phyloP scores from a whole-genome alignment of 768 basidiomycete genomes.

The Russula sp. region DNA sequence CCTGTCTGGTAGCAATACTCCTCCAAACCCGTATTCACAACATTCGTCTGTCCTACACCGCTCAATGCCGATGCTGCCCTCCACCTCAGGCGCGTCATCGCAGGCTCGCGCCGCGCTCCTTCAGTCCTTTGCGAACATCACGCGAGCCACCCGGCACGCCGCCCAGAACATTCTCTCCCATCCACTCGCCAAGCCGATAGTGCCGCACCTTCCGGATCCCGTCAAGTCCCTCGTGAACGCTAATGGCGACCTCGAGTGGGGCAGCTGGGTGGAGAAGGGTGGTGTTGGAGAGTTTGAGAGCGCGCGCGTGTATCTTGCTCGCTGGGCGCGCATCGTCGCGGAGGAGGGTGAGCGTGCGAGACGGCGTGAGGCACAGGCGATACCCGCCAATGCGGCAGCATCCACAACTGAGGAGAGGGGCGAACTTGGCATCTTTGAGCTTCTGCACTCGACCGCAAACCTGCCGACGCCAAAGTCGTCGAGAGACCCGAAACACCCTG shows the following conservation, averaged over 20 bases:
- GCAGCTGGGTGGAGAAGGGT: conserved; percentile 88
- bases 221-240: conserved; percentile 86
- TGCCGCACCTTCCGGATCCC: conserved; percentile 93
- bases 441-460: conserved; percentile 72
- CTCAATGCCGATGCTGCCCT: conserved; percentile 53
- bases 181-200: conserved; percentile 91
- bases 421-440: conserved; percentile 82
- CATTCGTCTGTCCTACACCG: conserved; percentile 77
- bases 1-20: conserved; percentile 35
- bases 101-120: conserved; percentile 78
- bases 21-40: conserved; percentile 52
- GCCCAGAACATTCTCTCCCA: conserved; percentile 94
- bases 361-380: conserved; percentile 65
- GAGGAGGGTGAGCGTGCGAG: conserved; percentile 95
- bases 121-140: conserved; percentile 93
- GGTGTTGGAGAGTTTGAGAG: conserved; percentile 96
- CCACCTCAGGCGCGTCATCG: conserved; percentile 49
- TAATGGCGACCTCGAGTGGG: conserved; percentile 89
- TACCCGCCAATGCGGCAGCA: conserved; percentile 47
- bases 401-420: conserved; percentile 16
- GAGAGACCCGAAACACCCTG: conserved; percentile 69
- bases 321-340: conserved; percentile 96
- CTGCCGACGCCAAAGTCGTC: conserved; percentile 79
- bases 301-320: conserved; percentile 90
- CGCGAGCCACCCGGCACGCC: conserved; percentile 85